Percentiles rank a stretch among this genome's conserved stretches.
Evolutionary conservation across 2,329 filamentous ascomycete genomes (phyloP).

Genomic region (Chalara sp.): DNA sequence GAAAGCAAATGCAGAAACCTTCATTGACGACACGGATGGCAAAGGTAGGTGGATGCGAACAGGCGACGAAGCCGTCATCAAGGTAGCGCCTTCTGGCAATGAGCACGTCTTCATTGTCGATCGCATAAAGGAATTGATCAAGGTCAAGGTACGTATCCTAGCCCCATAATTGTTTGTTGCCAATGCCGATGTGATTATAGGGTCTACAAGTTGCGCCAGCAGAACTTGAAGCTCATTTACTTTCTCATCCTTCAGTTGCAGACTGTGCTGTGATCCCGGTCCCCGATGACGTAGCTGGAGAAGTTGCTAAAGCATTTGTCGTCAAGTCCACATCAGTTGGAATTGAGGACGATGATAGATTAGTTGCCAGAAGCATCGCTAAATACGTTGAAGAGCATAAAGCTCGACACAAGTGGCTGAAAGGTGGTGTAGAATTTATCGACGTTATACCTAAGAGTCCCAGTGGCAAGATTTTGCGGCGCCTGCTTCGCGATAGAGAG

Average conservation of each 20-base stretch:
- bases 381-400: slow-evolving; percentile 31
- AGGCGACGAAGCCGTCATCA: slow-evolving; percentile 74
- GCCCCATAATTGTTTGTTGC: too few species aligned
- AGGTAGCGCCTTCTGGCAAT: slow-evolving; percentile 53
- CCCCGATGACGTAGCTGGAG: slow-evolving; percentile 25
- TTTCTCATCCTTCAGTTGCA: slow-evolving; percentile 31
- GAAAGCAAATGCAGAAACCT: slow-evolving; percentile 76
- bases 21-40: slow-evolving; percentile 56
- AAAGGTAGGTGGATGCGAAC: slow-evolving; percentile 64
- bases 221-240: slow-evolving; percentile 37
- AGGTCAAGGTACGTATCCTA: slow-evolving; percentile 54
- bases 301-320: slow-evolving; percentile 52
- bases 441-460: slow-evolving; percentile 40
- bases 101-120: slow-evolving; percentile 86
- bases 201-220: slow-evolving; percentile 40
- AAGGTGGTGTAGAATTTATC: slow-evolving; percentile 38
- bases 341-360: slow-evolving; percentile 2
- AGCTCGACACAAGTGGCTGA: slow-evolving; percentile 39
- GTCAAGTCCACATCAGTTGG: slow-evolving; percentile 21
- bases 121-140: slow-evolving; percentile 72
- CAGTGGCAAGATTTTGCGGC: slow-evolving; percentile 38
- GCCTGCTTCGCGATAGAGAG: slow-evolving; percentile 64
- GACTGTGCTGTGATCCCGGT: slow-evolving; percentile 43
- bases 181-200: slow-evolving; percentile 11
- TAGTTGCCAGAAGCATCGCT: slow-evolving; percentile 33